Evolutionary conservation across 495 filamentous ascomycete genomes (phyloP), one percentile per base, ranked within the genome.

Genomic region (Glutinoglossum americanum): DNA sequence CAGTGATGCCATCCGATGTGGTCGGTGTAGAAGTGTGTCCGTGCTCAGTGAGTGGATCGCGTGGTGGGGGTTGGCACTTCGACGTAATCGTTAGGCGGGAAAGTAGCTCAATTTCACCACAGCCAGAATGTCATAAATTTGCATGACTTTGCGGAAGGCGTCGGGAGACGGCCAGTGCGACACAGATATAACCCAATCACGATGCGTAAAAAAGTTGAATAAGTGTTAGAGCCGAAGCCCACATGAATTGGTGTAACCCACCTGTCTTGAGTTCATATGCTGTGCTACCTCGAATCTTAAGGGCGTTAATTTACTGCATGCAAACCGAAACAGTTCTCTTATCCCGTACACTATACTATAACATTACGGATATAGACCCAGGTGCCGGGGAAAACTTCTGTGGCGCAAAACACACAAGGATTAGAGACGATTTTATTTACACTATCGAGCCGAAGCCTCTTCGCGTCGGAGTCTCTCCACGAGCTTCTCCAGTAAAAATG

Each of bases 401-500:
- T 33, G 30, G 30, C 30, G 30, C 30, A 33, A 33, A 33, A 9
- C n/a, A 33, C 9, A 9, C 30, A 33, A 33, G 30, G 17, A 54
- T 33, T 17, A 3, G 26, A 17, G 15, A 5, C 25, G 62, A 48
- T 44, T 59, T 62, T 68, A 56, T 65, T 64, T 30, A 39, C 41
- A 57, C 54, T 27, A 59, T 25, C 28, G 26, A 11, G 47, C 47
- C 2, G 57, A 30, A 33, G 28, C 2, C 60, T 76, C 75, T 57
- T 74, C 72, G 32, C 70, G 65, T 58, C 63, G 66, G 32, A 79
- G 60, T 49, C 65, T 73, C 62, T 79, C 73, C 13, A 79, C 62
- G 15, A 83, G 63, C 62, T 75, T 82, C 57, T 64, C 72, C 57
- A 71, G 71, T 53, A 83, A 64, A 65, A 72, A 83, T 41, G 72